A percentile compares a stretch with the other conserved stretches of the same genome.
Conservation (phyloP, 2,329 filamentous ascomycete genomes). For the Calonectria leucothoes region DNA sequence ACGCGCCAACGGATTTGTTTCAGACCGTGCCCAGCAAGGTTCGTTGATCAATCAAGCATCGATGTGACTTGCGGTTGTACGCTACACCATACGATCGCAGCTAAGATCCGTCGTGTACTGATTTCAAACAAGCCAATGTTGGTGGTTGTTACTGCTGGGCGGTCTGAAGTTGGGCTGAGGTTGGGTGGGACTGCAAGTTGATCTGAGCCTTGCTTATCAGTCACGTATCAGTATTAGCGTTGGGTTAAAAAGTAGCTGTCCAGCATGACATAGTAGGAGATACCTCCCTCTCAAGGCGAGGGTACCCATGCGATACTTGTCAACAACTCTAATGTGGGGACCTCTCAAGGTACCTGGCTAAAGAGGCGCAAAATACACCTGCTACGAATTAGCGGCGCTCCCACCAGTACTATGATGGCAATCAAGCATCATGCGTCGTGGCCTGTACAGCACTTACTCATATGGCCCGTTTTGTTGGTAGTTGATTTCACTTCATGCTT, state of each 20-base stretch:
- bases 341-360: not conserved
- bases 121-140: not conserved
- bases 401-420: not conserved
- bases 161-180: constrained; percentile 25
- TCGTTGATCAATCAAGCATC: not conserved
- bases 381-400: not conserved
- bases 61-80: not conserved
- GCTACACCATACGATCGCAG: not conserved
- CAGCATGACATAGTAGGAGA: not conserved
- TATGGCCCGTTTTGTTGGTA: too few relatives aligned
- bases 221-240: not conserved
- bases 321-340: not conserved
- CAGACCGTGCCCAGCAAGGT: not conserved
- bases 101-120: not conserved
- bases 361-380: not conserved
- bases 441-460: too few relatives aligned
- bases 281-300: not conserved
- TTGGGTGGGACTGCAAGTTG: constrained; percentile 19
- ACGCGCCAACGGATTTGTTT: not conserved
- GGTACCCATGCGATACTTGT: not conserved
- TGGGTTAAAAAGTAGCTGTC: not conserved
- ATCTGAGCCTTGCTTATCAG: constrained; percentile 11
- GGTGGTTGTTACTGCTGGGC: constrained; percentile 17
- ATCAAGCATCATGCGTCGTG: not conserved
- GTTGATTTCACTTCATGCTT: too few relatives aligned